Conservation (phyloP, 2,329 filamentous ascomycete species). For the Ophiostoma sp. region DNA sequence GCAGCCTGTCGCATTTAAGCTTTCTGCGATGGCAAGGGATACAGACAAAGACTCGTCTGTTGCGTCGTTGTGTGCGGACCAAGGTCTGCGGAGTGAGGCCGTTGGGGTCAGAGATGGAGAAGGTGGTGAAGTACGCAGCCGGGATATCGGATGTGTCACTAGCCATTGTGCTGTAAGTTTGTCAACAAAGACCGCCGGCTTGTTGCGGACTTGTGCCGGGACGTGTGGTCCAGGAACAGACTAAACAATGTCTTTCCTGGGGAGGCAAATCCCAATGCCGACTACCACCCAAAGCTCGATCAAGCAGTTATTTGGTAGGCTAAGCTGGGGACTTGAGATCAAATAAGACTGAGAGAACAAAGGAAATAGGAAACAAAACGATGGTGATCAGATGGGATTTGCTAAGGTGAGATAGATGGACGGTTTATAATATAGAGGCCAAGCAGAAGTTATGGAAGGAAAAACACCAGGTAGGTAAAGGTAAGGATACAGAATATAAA, state of each 20-base stretch:
- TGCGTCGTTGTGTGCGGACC: constrained; percentile 30
- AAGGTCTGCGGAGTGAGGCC: constrained; percentile 25
- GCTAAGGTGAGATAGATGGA: too few relatives aligned
- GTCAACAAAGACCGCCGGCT: too few relatives aligned
- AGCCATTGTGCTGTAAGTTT: constrained; percentile 14
- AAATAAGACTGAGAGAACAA: background rate
- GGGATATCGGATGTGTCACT: constrained; percentile 24
- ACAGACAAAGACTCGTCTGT: constrained; percentile 32
- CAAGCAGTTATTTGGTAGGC: too few relatives aligned
- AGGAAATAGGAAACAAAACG: background rate
- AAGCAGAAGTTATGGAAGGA: background rate
- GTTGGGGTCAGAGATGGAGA: constrained; percentile 31
- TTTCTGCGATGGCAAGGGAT: constrained; percentile 32
- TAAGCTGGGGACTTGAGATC: too few relatives aligned
- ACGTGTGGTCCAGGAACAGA: too few relatives aligned
- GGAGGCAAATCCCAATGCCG: background rate
- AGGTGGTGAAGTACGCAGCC: constrained; percentile 32
- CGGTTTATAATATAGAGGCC: background rate
- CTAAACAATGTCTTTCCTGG: too few relatives aligned
- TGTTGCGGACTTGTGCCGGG: too few relatives aligned
- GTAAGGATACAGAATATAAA: background rate
- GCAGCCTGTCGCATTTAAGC: constrained; percentile 32
- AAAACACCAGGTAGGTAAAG: background rate
- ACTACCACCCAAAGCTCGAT: background rate
- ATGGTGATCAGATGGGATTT: too few relatives aligned